Conservation (phyloP, 352 stramenopile species). For the Phytophthora colocasiae region DNA sequence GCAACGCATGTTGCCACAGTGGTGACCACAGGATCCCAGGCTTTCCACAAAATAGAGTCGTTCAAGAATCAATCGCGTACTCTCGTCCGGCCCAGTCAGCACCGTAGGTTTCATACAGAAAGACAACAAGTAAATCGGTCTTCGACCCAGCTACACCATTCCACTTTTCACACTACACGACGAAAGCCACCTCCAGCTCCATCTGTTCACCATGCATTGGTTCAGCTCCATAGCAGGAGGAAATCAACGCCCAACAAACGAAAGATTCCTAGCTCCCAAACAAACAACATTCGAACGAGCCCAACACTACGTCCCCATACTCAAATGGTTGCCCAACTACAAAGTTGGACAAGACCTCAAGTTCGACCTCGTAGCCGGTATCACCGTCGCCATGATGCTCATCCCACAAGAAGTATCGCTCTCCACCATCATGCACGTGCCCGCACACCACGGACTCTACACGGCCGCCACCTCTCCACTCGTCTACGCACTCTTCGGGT, state of each 20-base stretch:
- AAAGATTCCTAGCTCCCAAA: constrained; percentile 15
- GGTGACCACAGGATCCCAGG: not conserved
- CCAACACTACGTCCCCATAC: constrained; percentile 39
- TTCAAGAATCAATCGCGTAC: not conserved
- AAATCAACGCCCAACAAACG: constrained; percentile 2
- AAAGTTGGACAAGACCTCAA: constrained; percentile 52
- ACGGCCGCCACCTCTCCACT: constrained; percentile 77
- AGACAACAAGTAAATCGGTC: constrained; percentile 3
- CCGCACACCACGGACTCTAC: constrained; percentile 90
- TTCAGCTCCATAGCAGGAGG: constrained; percentile 26
- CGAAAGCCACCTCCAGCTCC: not conserved
- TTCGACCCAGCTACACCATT: not conserved
- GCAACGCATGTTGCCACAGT: not conserved
- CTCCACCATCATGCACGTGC: constrained; percentile 85
- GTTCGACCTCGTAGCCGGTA: constrained; percentile 52
- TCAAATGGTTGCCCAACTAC: constrained; percentile 64
- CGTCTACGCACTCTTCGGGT: constrained; percentile 86
- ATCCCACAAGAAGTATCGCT: constrained; percentile 90
- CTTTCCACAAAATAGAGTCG: not conserved
- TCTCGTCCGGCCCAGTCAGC: not conserved
- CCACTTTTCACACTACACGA: not conserved
- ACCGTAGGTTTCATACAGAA: constrained; percentile 12
- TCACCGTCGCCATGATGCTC: constrained; percentile 84
- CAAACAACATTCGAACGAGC: constrained; percentile 23
- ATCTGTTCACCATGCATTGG: constrained; percentile 13